Percentiles rank a stretch among this genome's conserved stretches.
Evolutionary conservation across 495 filamentous ascomycete genomes (phyloP).

Genomic region (Hypoxylon fragiforme): DNA sequence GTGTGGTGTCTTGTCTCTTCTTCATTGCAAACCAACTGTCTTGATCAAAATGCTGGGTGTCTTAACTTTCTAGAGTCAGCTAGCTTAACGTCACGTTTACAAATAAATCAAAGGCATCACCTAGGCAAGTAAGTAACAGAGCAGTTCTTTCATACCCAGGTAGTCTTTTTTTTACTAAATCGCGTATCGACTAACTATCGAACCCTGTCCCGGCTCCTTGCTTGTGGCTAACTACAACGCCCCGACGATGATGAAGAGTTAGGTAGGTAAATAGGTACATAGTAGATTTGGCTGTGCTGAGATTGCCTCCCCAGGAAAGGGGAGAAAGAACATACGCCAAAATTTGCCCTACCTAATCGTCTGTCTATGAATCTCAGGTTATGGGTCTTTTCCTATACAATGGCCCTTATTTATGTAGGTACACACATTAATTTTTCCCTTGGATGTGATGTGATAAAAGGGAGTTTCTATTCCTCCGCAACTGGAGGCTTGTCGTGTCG

Average conservation of each 20-base stretch:
- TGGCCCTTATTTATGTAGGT: conserved; percentile 6
- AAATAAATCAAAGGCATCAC: no score
- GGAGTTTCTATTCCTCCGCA: conserved; percentile 26
- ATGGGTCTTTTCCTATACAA: conserved; percentile 9
- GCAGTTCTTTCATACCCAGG: conserved; percentile 12
- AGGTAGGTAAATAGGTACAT: conserved; percentile 1
- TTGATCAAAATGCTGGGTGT: no score
- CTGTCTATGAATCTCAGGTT: conserved; percentile 25
- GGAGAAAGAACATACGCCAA: conserved; percentile 18
- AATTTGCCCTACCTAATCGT: conserved; percentile 23
- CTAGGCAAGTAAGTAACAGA: no score
- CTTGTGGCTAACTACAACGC: conserved; percentile 7
- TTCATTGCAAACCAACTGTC: no score
- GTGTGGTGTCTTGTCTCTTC: no score
- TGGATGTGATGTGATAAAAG: neutral
- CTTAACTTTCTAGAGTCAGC: no score
- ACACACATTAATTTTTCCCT: neutral
- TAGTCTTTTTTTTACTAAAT: conserved; percentile 8
- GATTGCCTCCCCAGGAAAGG: conserved; percentile 6
- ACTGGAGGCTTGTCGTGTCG: conserved; percentile 55
- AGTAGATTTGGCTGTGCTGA: conserved; percentile 1
- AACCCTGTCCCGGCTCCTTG: conserved; percentile 5
- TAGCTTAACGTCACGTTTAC: no score
- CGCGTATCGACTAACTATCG: no score
- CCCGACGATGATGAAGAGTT: neutral